Base-by-base conservation (phyloP, 345 rosid species). In the Eucalyptus cladocalyx region DNA sequence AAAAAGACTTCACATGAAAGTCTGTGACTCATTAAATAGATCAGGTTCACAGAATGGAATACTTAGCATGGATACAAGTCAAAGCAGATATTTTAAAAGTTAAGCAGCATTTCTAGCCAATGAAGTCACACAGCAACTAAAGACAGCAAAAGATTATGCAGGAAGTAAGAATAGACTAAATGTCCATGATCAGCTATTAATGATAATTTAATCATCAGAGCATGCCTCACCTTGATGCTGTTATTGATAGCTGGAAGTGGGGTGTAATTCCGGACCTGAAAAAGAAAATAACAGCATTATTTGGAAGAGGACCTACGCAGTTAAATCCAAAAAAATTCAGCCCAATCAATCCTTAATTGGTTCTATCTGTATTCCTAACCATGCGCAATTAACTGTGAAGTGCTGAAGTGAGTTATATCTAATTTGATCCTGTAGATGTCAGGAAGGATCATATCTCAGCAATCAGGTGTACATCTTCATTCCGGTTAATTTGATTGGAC, bases 171-270 rank as follows among this genome's bases (percentile, higher is more conserved):
- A 76, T 76, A 40, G 47, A 76, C 83, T 21, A 76, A 6, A 40
- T 11, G 16, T 76, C 47, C 47, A 40, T 6, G 5, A 40, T 54
- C 42, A 86, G 26, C 87, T 37, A 51, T 19, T 45, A 45, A 56
- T 87, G 45, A 87, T 58, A 43, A 76, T 13, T 24, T 37, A 76
- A 76, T 40, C 85, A 76, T 76, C 47, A 88, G 48, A 67, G 28
- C 8, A 30, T 18, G 56, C 7, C 91, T 89, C 43, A 92, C 95
- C 95, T 93, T 93, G 87, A 93, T 93, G 89, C 94, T 92, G 89
- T 93, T 93, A 86, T 94, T 95, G 90, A 95, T 91, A 67, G 96
- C 40, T 24, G 95, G 96, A 86, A 89, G 93, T 9, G 94, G 94
- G 43, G 94, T 83, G 86, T 93, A 95, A 87, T 94, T 93, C 85